Base-by-base conservation (phyloP, 2,329 filamentous ascomycete species). In the Colletotrichum chlorophyti region DNA sequence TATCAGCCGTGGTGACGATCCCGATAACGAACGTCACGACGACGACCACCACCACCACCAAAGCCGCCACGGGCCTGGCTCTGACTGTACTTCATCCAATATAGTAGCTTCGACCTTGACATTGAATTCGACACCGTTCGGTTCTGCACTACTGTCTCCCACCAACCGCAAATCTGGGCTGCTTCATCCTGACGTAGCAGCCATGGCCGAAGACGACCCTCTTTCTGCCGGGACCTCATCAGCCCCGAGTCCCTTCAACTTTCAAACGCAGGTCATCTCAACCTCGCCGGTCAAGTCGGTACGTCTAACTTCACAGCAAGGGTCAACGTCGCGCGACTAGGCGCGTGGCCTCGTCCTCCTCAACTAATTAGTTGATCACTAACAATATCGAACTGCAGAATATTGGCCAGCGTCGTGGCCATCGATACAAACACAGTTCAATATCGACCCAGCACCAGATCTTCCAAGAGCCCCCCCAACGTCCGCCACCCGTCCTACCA, bases 381-480 rank as follows among this genome's bases (percentile, higher is more conserved):
- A 26, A 62, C 51, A 32, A 53, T 47, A 27, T 24, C 34, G 14
- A 61, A 35, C 26, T 60, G 50, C 72, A 96, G 89, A 94, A 92
- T 66, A 86, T 97, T 63, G 93, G 93, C 63, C 91, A 97, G 74
- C 87, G 95, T 64, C 89, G 94, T 61, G 95, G 95, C 62, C 95
- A 99, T 79, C 93, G 95, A 72, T 99, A 99, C 82, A 97, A 97
- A 72, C 94, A 98, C 78, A 96, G 91, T 72, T 96, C 91, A 71
- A 90, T 99, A 55, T 96, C 91, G 17, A 78, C 86, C 7, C 86
- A 88, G 67, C 93, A 98, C 72, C 93, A 97, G 74, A 96, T 98
- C 74, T 97, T 98, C 74, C 91, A 96, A 66, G 93, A 97, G 72
- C 95, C 95, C 6, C 88, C 93, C 0, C 90, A 86, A 5, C 85